These are phyloP conservation scores for Phycomyces blakesleeanus DNA, from an alignment of 192 early-diverging fungal genomes.

Conservation along the genomic window DNA sequence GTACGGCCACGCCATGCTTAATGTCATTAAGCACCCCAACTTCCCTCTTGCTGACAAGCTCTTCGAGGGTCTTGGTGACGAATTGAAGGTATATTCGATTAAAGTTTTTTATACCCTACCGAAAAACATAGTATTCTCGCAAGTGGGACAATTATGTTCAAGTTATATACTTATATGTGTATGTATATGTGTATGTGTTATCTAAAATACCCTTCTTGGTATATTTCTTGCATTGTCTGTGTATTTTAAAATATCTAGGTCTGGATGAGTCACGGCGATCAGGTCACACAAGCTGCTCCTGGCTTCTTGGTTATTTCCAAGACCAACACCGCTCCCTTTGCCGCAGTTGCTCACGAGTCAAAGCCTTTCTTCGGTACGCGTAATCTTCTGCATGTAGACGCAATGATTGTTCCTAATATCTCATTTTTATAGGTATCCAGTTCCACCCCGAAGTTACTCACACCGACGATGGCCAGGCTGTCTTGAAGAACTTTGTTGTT, in stretches of 20 bases:
- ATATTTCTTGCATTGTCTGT: too few relatives aligned
- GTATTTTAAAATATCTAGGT: conserved; percentile 57
- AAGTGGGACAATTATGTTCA: neutral
- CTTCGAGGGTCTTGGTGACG: conserved; percentile 64
- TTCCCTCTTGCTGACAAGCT: conserved; percentile 61
- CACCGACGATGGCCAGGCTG: conserved; percentile 74
- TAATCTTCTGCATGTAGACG: too few relatives aligned
- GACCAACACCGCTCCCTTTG: conserved; percentile 85
- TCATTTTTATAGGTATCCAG: conserved; percentile 74
- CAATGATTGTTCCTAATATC: too few relatives aligned
- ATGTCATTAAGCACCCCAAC: conserved; percentile 57
- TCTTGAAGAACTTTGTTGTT: conserved; percentile 93
- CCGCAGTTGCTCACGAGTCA: conserved; percentile 79
- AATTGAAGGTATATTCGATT: conserved; percentile 45
- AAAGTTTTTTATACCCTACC: neutral
- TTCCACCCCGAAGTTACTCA: conserved; percentile 99
- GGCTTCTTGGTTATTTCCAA: conserved; percentile 84
- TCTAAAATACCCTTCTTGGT: conserved; percentile 7
- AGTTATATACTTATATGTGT: conserved; percentile 26
- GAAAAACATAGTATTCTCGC: neutral
- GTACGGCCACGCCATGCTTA: conserved; percentile 87
- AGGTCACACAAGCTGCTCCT: conserved; percentile 72
- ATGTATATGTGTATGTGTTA: conserved; percentile 15
- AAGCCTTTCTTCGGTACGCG: conserved; percentile 73
- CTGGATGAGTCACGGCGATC: conserved; percentile 99